Conservation (phyloP, 305 asterid species). For the Fraxinus xanthoxyloides region DNA sequence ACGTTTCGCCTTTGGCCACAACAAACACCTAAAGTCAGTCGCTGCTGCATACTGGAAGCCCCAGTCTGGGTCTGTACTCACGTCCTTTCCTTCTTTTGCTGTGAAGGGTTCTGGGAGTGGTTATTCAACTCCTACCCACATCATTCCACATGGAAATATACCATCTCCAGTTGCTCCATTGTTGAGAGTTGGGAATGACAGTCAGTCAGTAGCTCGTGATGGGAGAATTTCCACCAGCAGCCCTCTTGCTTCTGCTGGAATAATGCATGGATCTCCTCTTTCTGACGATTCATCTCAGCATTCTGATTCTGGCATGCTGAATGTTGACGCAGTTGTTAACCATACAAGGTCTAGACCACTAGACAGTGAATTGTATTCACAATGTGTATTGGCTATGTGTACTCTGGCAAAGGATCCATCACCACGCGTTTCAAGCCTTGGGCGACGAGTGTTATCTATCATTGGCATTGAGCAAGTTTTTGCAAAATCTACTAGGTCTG, state of each 20-base stretch:
- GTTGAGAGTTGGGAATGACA: constrained; percentile 61
- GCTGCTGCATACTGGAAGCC: constrained; percentile 94
- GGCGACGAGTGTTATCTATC: constrained; percentile 77
- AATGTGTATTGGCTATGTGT: constrained; percentile 81
- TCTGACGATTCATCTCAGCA: constrained; percentile 95
- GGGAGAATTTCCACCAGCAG: constrained; percentile 85
- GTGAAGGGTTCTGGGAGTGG: constrained; percentile 79
- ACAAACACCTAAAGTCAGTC: constrained; percentile 71
- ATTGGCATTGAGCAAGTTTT: constrained; percentile 97
- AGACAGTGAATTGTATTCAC: constrained; percentile 81
- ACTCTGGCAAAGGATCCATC: constrained; percentile 98
- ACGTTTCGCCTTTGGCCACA: constrained; percentile 50
- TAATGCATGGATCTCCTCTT: constrained; percentile 93
- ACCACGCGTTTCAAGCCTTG: constrained; percentile 89
- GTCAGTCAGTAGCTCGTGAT: constrained; percentile 60
- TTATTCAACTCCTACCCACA: constrained; percentile 78
- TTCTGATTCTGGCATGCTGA: constrained; percentile 82
- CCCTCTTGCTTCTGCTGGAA: constrained; percentile 83
- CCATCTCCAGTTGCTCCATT: constrained; percentile 69
- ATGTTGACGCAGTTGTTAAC: constrained; percentile 74
- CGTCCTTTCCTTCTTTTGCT: constrained; percentile 79
- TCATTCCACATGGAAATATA: constrained; percentile 65
- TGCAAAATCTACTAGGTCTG: constrained; percentile 64
- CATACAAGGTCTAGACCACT: constrained; percentile 70
- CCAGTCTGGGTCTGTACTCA: constrained; percentile 67